Conservation (phyloP, 2,329 filamentous ascomycete genomes). For the Beauveria sp. region DNA sequence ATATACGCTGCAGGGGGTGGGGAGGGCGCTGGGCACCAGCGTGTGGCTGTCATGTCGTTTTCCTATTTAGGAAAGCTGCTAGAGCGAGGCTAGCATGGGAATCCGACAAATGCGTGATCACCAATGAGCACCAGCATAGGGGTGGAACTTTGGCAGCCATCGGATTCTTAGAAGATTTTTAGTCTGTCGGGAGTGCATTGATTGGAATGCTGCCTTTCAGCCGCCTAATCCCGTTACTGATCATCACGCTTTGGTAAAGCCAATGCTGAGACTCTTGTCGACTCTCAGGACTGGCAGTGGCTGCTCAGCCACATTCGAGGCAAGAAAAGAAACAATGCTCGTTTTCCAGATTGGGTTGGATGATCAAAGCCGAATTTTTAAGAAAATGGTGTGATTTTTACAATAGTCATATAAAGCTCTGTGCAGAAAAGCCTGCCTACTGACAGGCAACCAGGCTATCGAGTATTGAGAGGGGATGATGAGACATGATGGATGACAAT, state of each 20-base stretch:
- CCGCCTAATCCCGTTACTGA: too few relatives aligned
- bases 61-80: conserved; percentile 1
- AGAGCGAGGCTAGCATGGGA: background rate
- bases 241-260: background rate
- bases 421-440: too few relatives aligned
- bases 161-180: background rate
- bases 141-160: background rate
- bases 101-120: conserved; percentile 1
- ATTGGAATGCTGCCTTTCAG: background rate
- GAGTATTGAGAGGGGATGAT: too few relatives aligned
- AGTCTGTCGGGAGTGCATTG: background rate
- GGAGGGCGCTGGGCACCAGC: background rate
- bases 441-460: too few relatives aligned
- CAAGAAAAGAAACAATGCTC: background rate
- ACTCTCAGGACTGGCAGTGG: background rate
- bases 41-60: conserved; percentile 1
- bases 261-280: background rate
- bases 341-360: background rate
- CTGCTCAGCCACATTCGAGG: background rate
- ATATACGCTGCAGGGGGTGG: background rate
- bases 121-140: background rate
- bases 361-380: background rate
- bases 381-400: background rate
- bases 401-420: too few relatives aligned
- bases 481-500: too few relatives aligned